Percentiles rank a stretch among this genome's conserved stretches.
Conservation (phyloP, 2,329 filamentous ascomycete species). For the Alternaria arborescens region DNA sequence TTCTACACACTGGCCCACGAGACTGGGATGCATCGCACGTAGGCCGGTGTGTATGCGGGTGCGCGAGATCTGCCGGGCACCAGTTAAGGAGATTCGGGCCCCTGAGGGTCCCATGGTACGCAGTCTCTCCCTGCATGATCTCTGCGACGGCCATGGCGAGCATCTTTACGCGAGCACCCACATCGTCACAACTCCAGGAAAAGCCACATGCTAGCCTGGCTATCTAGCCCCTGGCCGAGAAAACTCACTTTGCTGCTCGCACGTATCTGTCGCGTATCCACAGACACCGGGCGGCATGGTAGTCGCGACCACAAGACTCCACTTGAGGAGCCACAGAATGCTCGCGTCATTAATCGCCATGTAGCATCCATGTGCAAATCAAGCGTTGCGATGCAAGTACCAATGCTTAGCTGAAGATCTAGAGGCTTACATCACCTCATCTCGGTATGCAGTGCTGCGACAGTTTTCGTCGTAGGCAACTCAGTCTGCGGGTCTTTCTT, state of each 20-base stretch:
- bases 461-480: not conserved
- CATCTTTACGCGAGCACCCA: not conserved
- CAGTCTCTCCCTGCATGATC: conserved; percentile 11
- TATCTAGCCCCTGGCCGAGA: not conserved
- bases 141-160: conserved; percentile 4
- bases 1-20: not conserved
- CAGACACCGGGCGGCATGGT: not conserved
- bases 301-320: not conserved
- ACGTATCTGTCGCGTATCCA: not conserved
- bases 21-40: not conserved
- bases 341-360: not conserved
- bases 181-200: not conserved
- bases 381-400: not conserved
- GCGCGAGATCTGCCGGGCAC: conserved; percentile 2
- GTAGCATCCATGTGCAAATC: conserved; percentile 11
- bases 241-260: not conserved
- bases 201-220: not conserved
- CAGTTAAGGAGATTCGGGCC: not conserved
- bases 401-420: conserved; percentile 4
- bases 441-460: not conserved
- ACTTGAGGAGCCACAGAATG: not conserved
- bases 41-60: not conserved
- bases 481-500: not conserved
- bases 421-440: not conserved
- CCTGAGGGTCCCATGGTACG: conserved; percentile 9